Conservation (phyloP, 2,329 filamentous ascomycete species). For the Fusarium humuli region DNA sequence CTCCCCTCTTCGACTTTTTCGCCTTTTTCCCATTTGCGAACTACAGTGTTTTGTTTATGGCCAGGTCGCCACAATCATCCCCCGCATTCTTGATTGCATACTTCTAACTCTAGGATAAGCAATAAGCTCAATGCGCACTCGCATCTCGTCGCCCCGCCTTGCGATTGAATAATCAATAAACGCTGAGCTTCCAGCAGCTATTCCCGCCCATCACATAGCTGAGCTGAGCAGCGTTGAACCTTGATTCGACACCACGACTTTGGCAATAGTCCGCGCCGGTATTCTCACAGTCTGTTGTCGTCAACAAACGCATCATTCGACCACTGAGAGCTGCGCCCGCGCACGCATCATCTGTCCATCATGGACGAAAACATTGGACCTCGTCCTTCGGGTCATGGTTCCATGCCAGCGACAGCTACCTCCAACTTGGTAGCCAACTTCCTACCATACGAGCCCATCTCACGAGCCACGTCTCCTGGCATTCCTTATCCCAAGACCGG, state of each 20-base stretch:
- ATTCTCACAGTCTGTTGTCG: neutral
- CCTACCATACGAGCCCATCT: constrained; percentile 74
- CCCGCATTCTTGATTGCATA: constrained; percentile 4
- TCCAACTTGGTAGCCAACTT: constrained; percentile 54
- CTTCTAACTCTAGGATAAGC: constrained; percentile 7
- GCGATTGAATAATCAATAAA: constrained; percentile 33
- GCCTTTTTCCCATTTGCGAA: constrained; percentile 18
- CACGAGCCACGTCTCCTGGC: constrained; percentile 87
- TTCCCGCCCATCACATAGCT: constrained; percentile 35
- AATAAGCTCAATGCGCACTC: constrained; percentile 36
- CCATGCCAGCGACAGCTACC: constrained; percentile 49
- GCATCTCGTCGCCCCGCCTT: constrained; percentile 21
- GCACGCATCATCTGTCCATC: constrained; percentile 12
- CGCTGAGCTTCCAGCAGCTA: neutral
- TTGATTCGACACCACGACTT: neutral
- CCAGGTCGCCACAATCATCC: constrained; percentile 7
- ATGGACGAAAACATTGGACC: constrained; percentile 57
- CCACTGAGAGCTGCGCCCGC: neutral
- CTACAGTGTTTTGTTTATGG: constrained; percentile 4
- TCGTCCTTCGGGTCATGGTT: constrained; percentile 48
- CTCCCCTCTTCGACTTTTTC: constrained; percentile 29
- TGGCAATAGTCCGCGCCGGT: neutral
- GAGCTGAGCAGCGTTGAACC: constrained; percentile 17
- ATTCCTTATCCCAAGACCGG: constrained; percentile 63
- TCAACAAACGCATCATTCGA: neutral